Evolutionary conservation across 139 green algal species (phyloP).

Genomic region (Monoraphidium neglectum): DNA sequence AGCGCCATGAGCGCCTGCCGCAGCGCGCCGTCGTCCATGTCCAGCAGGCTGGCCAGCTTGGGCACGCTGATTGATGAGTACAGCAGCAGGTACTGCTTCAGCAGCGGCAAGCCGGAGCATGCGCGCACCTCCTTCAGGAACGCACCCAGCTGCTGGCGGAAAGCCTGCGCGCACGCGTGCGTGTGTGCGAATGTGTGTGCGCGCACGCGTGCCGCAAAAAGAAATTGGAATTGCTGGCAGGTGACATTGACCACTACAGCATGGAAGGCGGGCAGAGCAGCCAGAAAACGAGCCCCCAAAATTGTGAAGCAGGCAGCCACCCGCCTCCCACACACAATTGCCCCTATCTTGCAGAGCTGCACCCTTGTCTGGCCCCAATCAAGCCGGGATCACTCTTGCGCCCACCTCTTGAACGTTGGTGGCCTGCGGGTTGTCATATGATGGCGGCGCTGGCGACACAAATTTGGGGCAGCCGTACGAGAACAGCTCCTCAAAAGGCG

Average conservation of each 20-base stretch:
- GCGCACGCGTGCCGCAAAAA: too few species aligned
- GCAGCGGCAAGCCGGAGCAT: constrained; percentile 43
- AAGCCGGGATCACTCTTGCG: too few species aligned
- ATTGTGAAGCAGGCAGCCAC: too few species aligned
- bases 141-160: constrained; percentile 83
- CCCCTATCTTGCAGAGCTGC: too few species aligned
- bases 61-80: constrained; percentile 86
- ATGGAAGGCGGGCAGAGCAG: too few species aligned
- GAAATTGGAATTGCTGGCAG: too few species aligned
- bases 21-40: constrained; percentile 72
- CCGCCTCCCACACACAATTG: too few species aligned
- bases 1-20: constrained; percentile 72
- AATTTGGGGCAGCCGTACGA: constrained; percentile 97
- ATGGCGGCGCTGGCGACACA: constrained; percentile 71
- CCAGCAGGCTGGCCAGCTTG: constrained; percentile 91
- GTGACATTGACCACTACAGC: too few species aligned
- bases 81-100: constrained; percentile 91
- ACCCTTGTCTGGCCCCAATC: too few species aligned
- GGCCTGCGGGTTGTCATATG: constrained; percentile 58
- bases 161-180: constrained; percentile 62
- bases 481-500: constrained; percentile 92
- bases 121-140: constrained; percentile 75
- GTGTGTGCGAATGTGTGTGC: too few species aligned
- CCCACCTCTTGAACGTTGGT: constrained; percentile 82
- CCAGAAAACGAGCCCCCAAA: too few species aligned